phyloP scores from a whole-genome alignment of 148 eudicot genomes.

The Beta vulgaris region DNA sequence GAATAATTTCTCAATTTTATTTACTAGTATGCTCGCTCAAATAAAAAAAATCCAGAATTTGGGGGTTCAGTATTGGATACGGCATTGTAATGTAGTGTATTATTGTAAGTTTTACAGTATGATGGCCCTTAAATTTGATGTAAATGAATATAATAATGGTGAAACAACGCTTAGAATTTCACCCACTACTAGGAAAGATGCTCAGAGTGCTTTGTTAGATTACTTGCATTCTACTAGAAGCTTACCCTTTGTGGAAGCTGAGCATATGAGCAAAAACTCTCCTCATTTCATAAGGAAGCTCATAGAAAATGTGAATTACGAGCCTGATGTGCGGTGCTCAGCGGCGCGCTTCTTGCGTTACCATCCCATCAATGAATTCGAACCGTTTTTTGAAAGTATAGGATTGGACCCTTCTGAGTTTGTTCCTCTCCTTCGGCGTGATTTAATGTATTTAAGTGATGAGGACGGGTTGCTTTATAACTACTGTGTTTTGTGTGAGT shows the following conservation, averaged over 20 bases:
- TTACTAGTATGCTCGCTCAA: too few species aligned
- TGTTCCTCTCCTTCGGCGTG: constrained; percentile 41
- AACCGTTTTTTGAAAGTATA: constrained; percentile 82
- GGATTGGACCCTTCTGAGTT: constrained; percentile 59
- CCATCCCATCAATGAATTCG: constrained; percentile 75
- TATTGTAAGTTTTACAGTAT: constrained; percentile 35
- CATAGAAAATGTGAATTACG: constrained; percentile 33
- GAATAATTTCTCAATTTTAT: too few species aligned
- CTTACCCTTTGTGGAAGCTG: constrained; percentile 59
- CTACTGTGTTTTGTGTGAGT: constrained; percentile 55
- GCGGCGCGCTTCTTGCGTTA: constrained; percentile 51
- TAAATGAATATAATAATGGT: constrained; percentile 13
- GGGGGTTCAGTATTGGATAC: too few species aligned
- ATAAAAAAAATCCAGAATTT: too few species aligned
- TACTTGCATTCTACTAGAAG: constrained; percentile 64
- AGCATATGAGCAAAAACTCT: constrained; percentile 51
- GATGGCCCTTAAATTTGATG: constrained; percentile 18
- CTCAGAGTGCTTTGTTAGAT: constrained; percentile 61
- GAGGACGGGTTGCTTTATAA: constrained; percentile 51
- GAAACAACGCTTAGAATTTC: constrained; percentile 17
- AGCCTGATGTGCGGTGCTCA: constrained; percentile 30
- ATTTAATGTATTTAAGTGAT: constrained; percentile 56
- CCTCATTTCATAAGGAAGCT: constrained; percentile 51
- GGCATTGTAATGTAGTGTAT: constrained; percentile 30
- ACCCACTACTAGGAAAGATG: constrained; percentile 29